These are phyloP conservation scores for Aspergillus aculeatinus DNA, from an alignment of 2,329 filamentous ascomycete species.

Conservation along the genomic window DNA sequence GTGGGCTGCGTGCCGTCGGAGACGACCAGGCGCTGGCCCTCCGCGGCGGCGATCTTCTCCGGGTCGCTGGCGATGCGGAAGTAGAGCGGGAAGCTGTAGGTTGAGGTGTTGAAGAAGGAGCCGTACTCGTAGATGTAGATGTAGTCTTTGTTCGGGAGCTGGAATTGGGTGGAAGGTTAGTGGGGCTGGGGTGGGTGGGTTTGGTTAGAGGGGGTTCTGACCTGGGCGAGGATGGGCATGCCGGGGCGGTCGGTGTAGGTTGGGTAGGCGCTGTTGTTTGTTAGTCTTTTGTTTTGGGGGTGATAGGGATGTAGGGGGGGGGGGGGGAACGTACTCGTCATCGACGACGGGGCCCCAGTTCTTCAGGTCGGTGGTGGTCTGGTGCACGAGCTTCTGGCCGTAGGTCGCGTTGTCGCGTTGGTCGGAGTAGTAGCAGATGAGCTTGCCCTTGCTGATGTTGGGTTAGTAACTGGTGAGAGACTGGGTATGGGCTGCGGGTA, in stretches of 20 bases:
- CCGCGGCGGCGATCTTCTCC: conserved; percentile 45
- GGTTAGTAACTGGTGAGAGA: not conserved
- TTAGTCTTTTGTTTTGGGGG: not conserved
- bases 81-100: conserved; percentile 52
- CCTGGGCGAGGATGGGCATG: conserved; percentile 61
- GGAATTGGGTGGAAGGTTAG: not conserved
- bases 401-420: conserved; percentile 62
- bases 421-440: conserved; percentile 70
- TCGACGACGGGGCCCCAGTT: conserved; percentile 64
- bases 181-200: not conserved
- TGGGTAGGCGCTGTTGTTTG: conserved; percentile 43
- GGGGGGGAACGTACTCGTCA: conserved; percentile 43
- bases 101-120: conserved; percentile 30
- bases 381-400: conserved; percentile 69
- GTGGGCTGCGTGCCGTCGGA: conserved; percentile 46
- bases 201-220: conserved; percentile 3
- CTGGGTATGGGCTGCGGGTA: too few species aligned
- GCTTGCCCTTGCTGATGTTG: conserved; percentile 47
- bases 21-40: conserved; percentile 43
- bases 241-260: conserved; percentile 64
- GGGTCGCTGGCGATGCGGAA: conserved; percentile 53
- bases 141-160: conserved; percentile 60
- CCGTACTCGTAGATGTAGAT: conserved; percentile 67
- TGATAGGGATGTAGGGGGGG: too few species aligned
- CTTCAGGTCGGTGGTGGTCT: conserved; percentile 58